phyloP scores from a whole-genome alignment of 2,329 filamentous ascomycete species.

The Xylariaceae sp. region DNA sequence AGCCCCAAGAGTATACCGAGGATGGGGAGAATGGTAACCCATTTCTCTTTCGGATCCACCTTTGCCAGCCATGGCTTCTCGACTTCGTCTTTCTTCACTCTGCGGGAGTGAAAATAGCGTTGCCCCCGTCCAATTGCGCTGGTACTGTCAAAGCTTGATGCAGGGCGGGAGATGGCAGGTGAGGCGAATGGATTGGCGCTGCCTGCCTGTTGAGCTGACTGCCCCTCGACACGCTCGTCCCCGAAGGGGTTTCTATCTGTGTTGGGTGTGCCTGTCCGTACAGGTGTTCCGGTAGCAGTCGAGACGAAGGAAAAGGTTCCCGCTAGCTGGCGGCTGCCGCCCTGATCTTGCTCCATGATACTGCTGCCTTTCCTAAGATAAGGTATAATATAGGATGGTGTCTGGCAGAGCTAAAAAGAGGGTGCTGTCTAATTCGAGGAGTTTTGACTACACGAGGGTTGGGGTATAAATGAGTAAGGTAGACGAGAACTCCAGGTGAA shows the following conservation, averaged over 20 bases:
- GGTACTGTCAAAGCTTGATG: constrained; percentile 56
- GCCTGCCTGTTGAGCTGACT: constrained; percentile 30
- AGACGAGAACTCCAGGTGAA: not conserved
- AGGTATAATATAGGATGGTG: not conserved
- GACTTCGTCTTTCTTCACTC: constrained; percentile 74
- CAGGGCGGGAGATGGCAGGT: constrained; percentile 51
- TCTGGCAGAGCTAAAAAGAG: not conserved
- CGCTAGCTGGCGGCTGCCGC: constrained; percentile 32
- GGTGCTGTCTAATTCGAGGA: not conserved
- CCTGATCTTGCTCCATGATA: constrained; percentile 35
- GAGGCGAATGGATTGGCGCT: constrained; percentile 55
- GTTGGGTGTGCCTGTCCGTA: constrained; percentile 51
- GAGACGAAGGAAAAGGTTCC: constrained; percentile 46
- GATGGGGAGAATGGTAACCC: constrained; percentile 81
- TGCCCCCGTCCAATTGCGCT: constrained; percentile 50
- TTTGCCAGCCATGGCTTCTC: constrained; percentile 81
- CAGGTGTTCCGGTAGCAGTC: constrained; percentile 49
- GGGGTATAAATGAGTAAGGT: no score
- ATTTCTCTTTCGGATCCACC: constrained; percentile 80
- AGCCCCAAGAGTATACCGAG: constrained; percentile 74
- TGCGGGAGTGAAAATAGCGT: constrained; percentile 75
- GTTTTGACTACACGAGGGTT: not conserved
- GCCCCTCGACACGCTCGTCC: constrained; percentile 42
- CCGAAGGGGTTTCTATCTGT: constrained; percentile 52
- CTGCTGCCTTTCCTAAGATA: not conserved